Evolutionary conservation across 1,139 yeast species (phyloP), one percentile per base, ranked within the genome.

Genomic region (Blastobotrys petasosporus): DNA sequence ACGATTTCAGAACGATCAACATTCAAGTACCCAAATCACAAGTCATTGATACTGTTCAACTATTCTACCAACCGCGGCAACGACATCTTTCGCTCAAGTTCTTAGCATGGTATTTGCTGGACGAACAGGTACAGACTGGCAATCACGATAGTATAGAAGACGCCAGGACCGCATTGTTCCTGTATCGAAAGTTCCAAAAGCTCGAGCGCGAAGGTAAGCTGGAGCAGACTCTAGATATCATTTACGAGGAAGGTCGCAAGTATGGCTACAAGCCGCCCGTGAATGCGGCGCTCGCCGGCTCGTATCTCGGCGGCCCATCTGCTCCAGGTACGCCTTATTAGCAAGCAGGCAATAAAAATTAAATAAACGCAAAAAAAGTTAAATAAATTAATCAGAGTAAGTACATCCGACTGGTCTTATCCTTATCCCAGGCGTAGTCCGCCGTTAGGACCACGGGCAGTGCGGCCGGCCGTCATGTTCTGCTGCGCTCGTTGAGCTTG

Each of bases 81-180:
- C 65, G 99, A 50, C 84, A 81, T 51, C 71, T 94, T 34, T 86
- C 96, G n/a, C 74, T 94, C 55, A 84, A 92, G 60, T 94, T 87
- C 60, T 70, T 94, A 59, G 90, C 95, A 4, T 90, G 87, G 73
- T 80, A 80, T 29, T 71, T 92, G 44, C 70, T 92, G 47, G 77
- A 76, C 36, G 82, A 80, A 51, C 76, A 80, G 42, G 95, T 94
- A 16, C 98, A 94, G 64, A 80, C 80, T 2, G 95, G 94, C 1
- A 90, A 90, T 61, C 99, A 94, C 64, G 97, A 94, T 62, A 90
- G 97, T 1, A 87, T 92, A 39, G 98, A 94, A 61, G 99, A 94
- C 68, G 97, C 99, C 0, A 70, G 75, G 47, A 83, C 94, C 10
- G 98, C 99, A 0, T 73, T 94, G 54, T 66, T 78, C 44, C 69